Percentiles rank a stretch among this genome's conserved stretches.
phyloP scores from a whole-genome alignment of 257 asterid species.

The Solanum etuberosum region DNA sequence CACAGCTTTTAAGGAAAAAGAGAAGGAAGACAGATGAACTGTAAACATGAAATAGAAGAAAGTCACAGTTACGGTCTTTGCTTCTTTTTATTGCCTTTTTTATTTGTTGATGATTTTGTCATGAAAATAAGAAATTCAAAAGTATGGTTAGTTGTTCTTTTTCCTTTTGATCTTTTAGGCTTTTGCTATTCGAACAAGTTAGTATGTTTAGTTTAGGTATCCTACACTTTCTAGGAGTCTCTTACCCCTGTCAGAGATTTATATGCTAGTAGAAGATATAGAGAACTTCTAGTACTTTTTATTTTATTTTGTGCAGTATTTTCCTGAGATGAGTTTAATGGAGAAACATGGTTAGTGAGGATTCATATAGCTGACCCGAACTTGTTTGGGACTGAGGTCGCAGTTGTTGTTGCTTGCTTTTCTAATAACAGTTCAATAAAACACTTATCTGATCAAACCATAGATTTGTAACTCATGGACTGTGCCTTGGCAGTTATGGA shows the following conservation, averaged over 20 bases:
- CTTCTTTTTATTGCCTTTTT: neutral
- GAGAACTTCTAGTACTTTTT: neutral
- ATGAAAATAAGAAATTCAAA: neutral
- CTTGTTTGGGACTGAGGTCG: neutral
- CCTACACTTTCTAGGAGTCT: neutral
- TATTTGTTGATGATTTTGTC: neutral
- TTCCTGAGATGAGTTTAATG: neutral
- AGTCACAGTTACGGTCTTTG: neutral
- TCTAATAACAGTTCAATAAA: neutral
- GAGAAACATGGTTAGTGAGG: neutral
- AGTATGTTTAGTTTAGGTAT: neutral
- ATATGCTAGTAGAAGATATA: neutral
- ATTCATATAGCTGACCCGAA: neutral
- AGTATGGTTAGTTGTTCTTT: neutral
- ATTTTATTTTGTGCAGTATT: neutral
- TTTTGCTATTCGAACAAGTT: neutral
- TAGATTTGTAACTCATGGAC: conserved; percentile 10
- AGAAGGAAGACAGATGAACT: neutral
- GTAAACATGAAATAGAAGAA: neutral
- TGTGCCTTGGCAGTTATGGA: conserved; percentile 56
- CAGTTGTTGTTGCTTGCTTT: neutral
- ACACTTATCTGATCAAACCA: neutral
- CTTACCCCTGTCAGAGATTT: neutral
- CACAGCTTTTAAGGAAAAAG: neutral
- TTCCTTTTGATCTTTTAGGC: neutral